phyloP scores from a whole-genome alignment of 202 grass and related monocot species.

The Panicum virgatum region DNA sequence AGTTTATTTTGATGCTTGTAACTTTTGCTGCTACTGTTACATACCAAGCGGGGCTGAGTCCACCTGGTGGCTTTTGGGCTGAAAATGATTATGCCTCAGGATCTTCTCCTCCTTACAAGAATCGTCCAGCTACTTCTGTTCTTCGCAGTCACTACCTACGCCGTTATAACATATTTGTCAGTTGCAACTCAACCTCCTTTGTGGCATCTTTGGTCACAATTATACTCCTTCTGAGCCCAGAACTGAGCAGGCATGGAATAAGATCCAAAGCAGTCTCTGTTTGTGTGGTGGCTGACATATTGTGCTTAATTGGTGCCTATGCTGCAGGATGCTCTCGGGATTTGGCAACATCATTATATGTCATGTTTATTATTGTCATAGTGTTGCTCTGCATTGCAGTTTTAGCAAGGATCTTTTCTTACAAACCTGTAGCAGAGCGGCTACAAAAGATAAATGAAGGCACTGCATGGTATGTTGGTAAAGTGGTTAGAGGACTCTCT shows the following conservation, averaged over 20 bases:
- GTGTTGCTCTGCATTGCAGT: constrained; percentile 17
- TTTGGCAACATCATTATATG: constrained; percentile 30
- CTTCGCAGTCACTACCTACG: constrained; percentile 19
- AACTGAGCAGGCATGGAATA: constrained; percentile 39
- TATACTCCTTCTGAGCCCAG: constrained; percentile 52
- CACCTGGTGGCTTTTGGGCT: constrained; percentile 47
- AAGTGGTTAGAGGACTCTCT: background rate
- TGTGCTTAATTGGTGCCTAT: constrained; percentile 26
- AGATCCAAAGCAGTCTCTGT: constrained; percentile 37
- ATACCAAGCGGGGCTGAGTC: constrained; percentile 49
- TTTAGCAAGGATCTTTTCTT: constrained; percentile 7
- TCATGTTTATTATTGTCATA: constrained; percentile 30
- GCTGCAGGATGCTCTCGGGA: constrained; percentile 43
- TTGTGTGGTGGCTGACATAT: constrained; percentile 42
- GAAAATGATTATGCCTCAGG: constrained; percentile 19
- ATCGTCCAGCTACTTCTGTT: constrained; percentile 27
- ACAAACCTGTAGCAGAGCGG: background rate
- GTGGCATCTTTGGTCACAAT: constrained; percentile 59
- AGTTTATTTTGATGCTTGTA: constrained; percentile 44
- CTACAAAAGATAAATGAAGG: background rate
- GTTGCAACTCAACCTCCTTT: constrained; percentile 47
- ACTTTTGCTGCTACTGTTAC: constrained; percentile 40
- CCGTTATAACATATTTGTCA: constrained; percentile 35
- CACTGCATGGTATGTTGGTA: background rate
- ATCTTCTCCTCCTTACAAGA: background rate